A percentile compares a stretch with the other conserved stretches of the same genome.
These are phyloP conservation scores for Boletellus ananas DNA, from an alignment of 768 basidiomycete species.

Conservation along the genomic window DNA sequence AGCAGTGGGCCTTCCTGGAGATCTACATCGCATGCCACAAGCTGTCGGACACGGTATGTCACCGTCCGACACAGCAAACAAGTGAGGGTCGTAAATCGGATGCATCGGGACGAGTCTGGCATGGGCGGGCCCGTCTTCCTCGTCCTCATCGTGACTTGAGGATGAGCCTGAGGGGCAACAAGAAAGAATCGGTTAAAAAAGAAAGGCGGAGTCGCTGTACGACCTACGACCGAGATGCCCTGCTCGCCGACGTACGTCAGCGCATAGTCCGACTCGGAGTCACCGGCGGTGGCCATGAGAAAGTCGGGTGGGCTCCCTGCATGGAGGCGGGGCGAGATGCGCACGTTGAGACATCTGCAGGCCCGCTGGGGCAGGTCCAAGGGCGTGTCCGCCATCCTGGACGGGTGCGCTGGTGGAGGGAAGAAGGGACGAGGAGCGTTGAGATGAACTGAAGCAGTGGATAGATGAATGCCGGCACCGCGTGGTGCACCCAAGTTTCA, in stretches of 20 bases:
- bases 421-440: conserved; percentile 14
- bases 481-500: conserved; percentile 23
- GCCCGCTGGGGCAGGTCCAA: conserved; percentile 36
- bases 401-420: conserved; percentile 15
- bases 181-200: conserved; percentile 7
- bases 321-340: conserved; percentile 40
- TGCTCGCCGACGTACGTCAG: conserved; percentile 63
- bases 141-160: conserved; percentile 66
- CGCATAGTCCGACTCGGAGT: conserved; percentile 44
- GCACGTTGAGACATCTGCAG: conserved; percentile 72
- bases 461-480: conserved; percentile 35
- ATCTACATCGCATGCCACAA: conserved; percentile 53
- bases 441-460: conserved; percentile 17
- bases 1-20: conserved; percentile 60
- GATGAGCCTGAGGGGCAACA: conserved; percentile 48
- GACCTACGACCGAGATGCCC: conserved; percentile 62
- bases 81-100: conserved; percentile 60
- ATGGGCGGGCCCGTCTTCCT: conserved; percentile 45
- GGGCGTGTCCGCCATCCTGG: conserved; percentile 22
- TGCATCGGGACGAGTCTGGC: conserved; percentile 44
- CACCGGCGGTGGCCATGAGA: conserved; percentile 24
- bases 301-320: conserved; percentile 32
- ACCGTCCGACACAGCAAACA: conserved; percentile 65
- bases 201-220: neutral
- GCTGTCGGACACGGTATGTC: conserved; percentile 68